Base-by-base conservation (phyloP, 495 filamentous ascomycete genomes). In the Friedmanniomyces simplex region DNA sequence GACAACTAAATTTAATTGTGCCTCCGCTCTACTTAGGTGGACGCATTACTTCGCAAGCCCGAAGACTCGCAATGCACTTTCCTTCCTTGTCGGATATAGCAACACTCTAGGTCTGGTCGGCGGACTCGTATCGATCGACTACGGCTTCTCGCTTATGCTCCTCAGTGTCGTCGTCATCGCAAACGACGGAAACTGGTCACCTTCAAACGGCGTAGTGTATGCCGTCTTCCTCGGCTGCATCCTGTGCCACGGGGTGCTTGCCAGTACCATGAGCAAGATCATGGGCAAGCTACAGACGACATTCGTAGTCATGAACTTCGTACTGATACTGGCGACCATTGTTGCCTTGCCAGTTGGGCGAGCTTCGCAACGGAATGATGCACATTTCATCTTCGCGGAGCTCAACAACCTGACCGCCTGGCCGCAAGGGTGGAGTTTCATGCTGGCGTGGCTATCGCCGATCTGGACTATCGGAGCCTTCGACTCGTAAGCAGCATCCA, bases 71-170 rank as follows among this genome's bases (percentile, higher is more conserved):
- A 84, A 83, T 64, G 75, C 81, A 10, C 67, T 87, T 10, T 81
- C 80, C 61, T 87, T 86, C 64, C 66, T 87, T 26, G 83, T 87
- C 25, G 84, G 84, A 20, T 87, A 86, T 62, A 84, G 81, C 68
- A 87, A 87, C 61, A 87, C 79, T 1, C 69, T 87, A 21, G 84
- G 83, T 0, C 66, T 86, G 11, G 74, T 86, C 28, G 82, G 82
- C 26, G 84, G 83, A 12, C 66, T 77, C 50, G 73, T 73, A 61
- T 73, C 72, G 18, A 72, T 72, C 50, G 69, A 72, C 55, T 72
- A 72, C 57, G 68, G 69, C 49, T 68, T 69, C 58, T 57, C 68
- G 12, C 60, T 72, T 14, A 72, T 72, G 69, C 66, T 72, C 28
- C 32, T 74, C 59, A 72, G 63, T 34, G 60, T 72, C 51, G 73